Conservation (phyloP, 2,329 filamentous ascomycete species). For the Phyllosticta citriasiana region DNA sequence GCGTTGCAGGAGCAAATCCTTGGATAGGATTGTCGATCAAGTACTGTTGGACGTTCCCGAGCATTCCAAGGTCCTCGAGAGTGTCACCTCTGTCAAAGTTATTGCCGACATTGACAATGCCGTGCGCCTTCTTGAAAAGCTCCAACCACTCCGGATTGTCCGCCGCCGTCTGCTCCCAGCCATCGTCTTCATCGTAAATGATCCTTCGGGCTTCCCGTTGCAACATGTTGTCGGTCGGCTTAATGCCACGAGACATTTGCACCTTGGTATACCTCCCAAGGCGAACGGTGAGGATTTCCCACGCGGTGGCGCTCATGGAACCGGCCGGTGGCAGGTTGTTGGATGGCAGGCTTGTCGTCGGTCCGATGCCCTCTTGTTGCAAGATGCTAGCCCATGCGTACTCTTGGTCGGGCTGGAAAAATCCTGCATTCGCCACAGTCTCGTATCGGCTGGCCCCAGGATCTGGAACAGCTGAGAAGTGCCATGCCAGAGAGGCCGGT, state of each 20-base stretch:
- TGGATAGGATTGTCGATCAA: neutral
- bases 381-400: neutral
- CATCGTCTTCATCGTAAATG: constrained; percentile 39
- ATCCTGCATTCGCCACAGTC: neutral
- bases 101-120: constrained; percentile 19
- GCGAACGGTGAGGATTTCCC: constrained; percentile 40
- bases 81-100: constrained; percentile 18
- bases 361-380: neutral
- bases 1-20: neutral
- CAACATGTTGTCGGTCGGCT: constrained; percentile 40
- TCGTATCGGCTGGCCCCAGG: neutral
- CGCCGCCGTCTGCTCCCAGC: constrained; percentile 35
- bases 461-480: constrained; percentile 20
- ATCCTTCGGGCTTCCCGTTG: constrained; percentile 38
- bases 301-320: constrained; percentile 29
- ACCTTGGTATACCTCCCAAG: constrained; percentile 36
- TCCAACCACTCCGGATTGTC: constrained; percentile 37
- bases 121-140: constrained; percentile 41
- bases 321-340: constrained; percentile 13
- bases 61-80: constrained; percentile 20
- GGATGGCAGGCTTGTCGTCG: neutral
- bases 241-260: constrained; percentile 26
- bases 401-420: constrained; percentile 1
- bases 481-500: constrained; percentile 19
- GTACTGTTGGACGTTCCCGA: constrained; percentile 1